Evolutionary conservation across 768 basidiomycete species (phyloP).

Genomic region (Mycena filopes): DNA sequence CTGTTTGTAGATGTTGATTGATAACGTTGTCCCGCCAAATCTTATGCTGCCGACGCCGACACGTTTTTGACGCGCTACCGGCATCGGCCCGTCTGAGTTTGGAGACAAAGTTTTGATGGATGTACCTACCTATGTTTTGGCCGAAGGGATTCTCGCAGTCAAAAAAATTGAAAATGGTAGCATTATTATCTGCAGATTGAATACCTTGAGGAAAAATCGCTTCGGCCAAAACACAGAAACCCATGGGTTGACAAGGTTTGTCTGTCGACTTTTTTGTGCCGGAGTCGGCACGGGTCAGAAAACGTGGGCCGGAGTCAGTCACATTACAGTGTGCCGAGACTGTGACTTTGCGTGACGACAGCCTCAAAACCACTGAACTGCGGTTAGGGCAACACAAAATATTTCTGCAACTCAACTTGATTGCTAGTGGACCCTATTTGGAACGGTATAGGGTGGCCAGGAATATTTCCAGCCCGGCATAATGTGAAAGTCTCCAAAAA

Average conservation of each 20-base stretch:
- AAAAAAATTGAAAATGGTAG: neutral
- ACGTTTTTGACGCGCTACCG: neutral
- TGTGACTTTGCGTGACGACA: too few relatives aligned
- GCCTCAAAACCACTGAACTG: too few relatives aligned
- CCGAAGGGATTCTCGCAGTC: neutral
- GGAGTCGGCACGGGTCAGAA: neutral
- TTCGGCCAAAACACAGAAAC: neutral
- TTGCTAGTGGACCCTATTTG: too few relatives aligned
- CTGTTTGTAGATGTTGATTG: neutral
- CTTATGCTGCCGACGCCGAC: neutral
- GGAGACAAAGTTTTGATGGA: neutral
- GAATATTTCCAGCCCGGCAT: too few relatives aligned
- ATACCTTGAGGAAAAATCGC: neutral
- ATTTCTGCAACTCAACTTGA: too few relatives aligned
- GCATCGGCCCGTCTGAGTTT: neutral
- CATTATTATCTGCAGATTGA: neutral
- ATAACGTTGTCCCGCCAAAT: neutral
- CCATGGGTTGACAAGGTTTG: neutral
- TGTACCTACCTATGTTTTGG: neutral
- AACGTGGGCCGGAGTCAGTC: too few relatives aligned
- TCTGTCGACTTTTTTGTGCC: neutral
- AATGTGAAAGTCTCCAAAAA: too few relatives aligned
- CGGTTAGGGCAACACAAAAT: too few relatives aligned
- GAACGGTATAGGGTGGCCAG: too few relatives aligned
- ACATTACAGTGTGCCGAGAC: too few relatives aligned